Evolutionary conservation across 805 yeast species (phyloP).

Genomic region (Wickerhamiella kazuoi): DNA sequence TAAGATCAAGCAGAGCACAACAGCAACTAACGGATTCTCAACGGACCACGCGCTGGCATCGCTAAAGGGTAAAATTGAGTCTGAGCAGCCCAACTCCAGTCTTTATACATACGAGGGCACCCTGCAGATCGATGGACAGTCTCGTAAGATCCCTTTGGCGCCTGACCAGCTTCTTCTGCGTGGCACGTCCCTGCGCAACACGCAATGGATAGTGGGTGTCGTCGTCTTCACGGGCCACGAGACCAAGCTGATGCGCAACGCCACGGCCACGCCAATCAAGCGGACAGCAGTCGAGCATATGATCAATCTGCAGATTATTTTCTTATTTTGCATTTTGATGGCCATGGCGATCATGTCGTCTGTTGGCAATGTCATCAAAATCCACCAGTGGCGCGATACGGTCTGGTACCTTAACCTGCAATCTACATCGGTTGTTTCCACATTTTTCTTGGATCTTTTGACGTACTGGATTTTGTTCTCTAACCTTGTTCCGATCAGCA

Average conservation of each 20-base stretch:
- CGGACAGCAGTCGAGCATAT: slow-evolving; percentile 93
- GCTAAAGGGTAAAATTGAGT: slow-evolving; percentile 42
- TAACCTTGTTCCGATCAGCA: slow-evolving; percentile 90
- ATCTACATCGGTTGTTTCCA: slow-evolving; percentile 45
- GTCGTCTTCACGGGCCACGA: slow-evolving; percentile 97
- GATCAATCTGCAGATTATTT: slow-evolving; percentile 81
- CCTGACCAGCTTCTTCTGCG: slow-evolving; percentile 87
- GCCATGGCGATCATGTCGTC: slow-evolving; percentile 64
- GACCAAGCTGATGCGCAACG: slow-evolving; percentile 94
- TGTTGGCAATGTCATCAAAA: slow-evolving; percentile 67
- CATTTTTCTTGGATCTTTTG: slow-evolving; percentile 71
- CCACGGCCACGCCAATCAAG: slow-evolving; percentile 96
- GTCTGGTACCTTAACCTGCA: slow-evolving; percentile 51
- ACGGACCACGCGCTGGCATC: slow-evolving; percentile 40
- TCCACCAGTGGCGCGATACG: slow-evolving; percentile 33
- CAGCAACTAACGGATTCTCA: slow-evolving; percentile 58
- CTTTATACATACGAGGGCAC: slow-evolving; percentile 93
- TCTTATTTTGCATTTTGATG: slow-evolving; percentile 65
- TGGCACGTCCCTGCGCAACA: slow-evolving; percentile 90
- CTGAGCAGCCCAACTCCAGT: slow-evolving; percentile 90
- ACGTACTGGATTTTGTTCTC: slow-evolving; percentile 96
- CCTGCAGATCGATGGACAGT: slow-evolving; percentile 25
- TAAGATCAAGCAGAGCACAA: slow-evolving; percentile 76
- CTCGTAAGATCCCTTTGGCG: slow-evolving; percentile 38
- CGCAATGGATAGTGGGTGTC: slow-evolving; percentile 87